phyloP scores from a whole-genome alignment of 177 flowering plant genomes.

The Vitis hybrid region DNA sequence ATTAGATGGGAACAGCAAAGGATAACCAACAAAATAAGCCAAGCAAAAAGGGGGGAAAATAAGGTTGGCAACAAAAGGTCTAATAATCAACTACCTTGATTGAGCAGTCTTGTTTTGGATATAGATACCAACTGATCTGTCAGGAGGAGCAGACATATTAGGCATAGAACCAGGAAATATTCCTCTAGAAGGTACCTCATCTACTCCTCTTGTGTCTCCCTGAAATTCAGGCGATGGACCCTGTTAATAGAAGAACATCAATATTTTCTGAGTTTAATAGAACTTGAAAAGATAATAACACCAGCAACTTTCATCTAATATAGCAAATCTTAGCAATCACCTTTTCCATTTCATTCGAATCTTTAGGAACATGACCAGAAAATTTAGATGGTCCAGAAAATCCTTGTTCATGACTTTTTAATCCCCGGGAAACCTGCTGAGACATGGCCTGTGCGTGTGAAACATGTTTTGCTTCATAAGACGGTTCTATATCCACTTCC shows the following conservation, averaged over 20 bases:
- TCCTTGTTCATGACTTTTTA: conserved; percentile 33
- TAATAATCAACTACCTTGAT: conserved; percentile 45
- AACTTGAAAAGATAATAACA: background rate
- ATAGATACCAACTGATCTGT: conserved; percentile 25
- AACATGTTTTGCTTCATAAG: conserved; percentile 33
- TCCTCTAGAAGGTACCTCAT: conserved; percentile 35
- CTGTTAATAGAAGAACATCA: conserved; percentile 21
- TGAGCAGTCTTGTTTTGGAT: conserved; percentile 28
- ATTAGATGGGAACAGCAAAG: too few species aligned
- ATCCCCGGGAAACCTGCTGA: conserved; percentile 38
- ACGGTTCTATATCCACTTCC: conserved; percentile 46
- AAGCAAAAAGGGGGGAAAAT: background rate
- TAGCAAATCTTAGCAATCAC: conserved; percentile 24
- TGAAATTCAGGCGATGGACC: conserved; percentile 30
- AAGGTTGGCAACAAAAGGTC: background rate
- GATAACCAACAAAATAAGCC: background rate
- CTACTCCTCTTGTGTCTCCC: conserved; percentile 35
- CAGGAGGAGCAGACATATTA: conserved; percentile 26
- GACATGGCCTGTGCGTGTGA: conserved; percentile 27
- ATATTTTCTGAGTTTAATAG: background rate
- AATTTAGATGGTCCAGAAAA: conserved; percentile 41
- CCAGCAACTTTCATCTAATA: conserved; percentile 2
- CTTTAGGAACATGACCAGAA: conserved; percentile 33
- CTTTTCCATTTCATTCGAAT: conserved; percentile 42
- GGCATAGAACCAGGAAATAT: conserved; percentile 28